Evolutionary conservation across 805 yeast species (phyloP).

Genomic region (Myxozyma udenii): DNA sequence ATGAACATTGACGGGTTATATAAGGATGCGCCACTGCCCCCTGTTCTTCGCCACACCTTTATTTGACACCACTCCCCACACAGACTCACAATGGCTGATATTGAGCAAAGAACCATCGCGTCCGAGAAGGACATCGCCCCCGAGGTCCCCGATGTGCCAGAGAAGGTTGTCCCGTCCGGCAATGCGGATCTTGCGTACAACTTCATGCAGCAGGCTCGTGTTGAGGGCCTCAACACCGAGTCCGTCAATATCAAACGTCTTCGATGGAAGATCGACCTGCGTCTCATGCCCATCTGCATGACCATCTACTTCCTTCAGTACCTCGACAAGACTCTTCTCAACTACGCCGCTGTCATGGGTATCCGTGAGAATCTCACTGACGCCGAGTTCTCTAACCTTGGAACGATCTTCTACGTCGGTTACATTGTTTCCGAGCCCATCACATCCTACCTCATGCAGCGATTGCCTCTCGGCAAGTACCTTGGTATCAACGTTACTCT

Average conservation of each 20-base stretch:
- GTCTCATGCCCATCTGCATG: slow-evolving; percentile 51
- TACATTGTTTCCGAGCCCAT: slow-evolving; percentile 49
- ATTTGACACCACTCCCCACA: background rate
- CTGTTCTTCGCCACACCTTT: no score
- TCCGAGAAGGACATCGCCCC: slow-evolving; percentile 5
- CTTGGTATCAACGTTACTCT: slow-evolving; percentile 36
- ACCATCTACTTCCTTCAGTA: slow-evolving; percentile 52
- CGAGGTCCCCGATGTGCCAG: slow-evolving; percentile 3
- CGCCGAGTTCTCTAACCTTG: slow-evolving; percentile 43
- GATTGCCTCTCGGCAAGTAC: slow-evolving; percentile 41
- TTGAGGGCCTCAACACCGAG: background rate
- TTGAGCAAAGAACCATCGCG: slow-evolving; percentile 4
- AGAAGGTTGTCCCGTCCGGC: background rate
- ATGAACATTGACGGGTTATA: no score
- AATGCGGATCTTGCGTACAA: slow-evolving; percentile 10
- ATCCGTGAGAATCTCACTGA: slow-evolving; percentile 42
- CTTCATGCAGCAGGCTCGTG: slow-evolving; percentile 9
- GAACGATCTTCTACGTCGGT: slow-evolving; percentile 46
- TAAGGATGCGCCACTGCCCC: background rate
- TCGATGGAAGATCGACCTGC: slow-evolving; percentile 45
- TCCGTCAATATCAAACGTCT: slow-evolving; percentile 13
- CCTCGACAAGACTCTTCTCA: slow-evolving; percentile 53
- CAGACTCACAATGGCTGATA: slow-evolving; percentile 2
- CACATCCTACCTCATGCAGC: slow-evolving; percentile 44
- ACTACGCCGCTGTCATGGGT: slow-evolving; percentile 66